Evolutionary conservation across 768 basidiomycete genomes (phyloP), one percentile per base, ranked within the genome.

Genomic region (Phallus indusiatus): DNA sequence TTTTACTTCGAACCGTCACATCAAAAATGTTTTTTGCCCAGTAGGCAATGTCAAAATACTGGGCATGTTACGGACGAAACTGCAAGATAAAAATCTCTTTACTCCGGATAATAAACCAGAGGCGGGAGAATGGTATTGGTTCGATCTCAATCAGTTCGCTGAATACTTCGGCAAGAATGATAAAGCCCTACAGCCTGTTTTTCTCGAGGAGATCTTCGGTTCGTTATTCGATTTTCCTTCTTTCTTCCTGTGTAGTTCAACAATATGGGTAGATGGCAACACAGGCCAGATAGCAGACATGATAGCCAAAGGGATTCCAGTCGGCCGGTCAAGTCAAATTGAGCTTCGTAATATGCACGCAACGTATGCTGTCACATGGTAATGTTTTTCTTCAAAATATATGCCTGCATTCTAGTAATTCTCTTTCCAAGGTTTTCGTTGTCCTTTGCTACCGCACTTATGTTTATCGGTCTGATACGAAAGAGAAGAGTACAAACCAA

Each of bases 361-460:
- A 7, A 94, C 92, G 11, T 99, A 99, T 72, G 91, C 96, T 4
- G 81, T 88, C 14, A 99, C 94, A 11, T 99, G 96, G 96, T 94
- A 68, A 36, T 78, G 67, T 28, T 54, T 24, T 20, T 59, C 28
- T 36, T 42, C 5, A 59, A 50, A 55, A 34, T 55, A 0, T 14
- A 21, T 46, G 14, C 49, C 34, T n/a, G n/a, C 35, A 48, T 48
- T 47, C 47, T 61, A 21, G 56, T 18, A 60, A 37, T 56, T 16
- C 16, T 48, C 28, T 18, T 18, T 18, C 17, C 47, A 65, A 96
- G 94, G 94, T 94, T 90, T 74, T 84, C 92, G 1, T 75, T 97
- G 2, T 94, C 91, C 1, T 86, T 80, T 4, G 81, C 93, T 53
- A 98, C 94, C 0, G 76, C 85, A 1, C 76, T 83, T 60, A 94